These are phyloP conservation scores for Rhytidiadelphus loreus DNA, from an alignment of 225 moss, liverwort and hornwort species.

Conservation along the genomic window DNA sequence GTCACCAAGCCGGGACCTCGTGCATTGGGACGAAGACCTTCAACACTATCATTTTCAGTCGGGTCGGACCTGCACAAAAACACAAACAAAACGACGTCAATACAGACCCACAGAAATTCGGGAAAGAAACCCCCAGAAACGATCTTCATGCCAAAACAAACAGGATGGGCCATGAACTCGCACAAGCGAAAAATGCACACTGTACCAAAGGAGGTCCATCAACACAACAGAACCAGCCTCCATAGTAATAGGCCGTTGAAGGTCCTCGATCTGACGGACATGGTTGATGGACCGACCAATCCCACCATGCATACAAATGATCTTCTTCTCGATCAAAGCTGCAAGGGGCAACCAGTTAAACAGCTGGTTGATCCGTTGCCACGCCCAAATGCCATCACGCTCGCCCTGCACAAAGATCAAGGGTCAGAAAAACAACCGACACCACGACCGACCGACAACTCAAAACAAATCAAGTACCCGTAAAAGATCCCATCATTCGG, in stretches of 20 bases:
- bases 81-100: background rate
- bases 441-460: background rate
- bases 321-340: conserved; percentile 92
- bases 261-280: conserved; percentile 83
- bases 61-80: conserved; percentile 77
- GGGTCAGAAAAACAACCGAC: background rate
- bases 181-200: background rate
- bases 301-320: conserved; percentile 98
- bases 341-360: conserved; percentile 97
- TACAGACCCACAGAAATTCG: background rate
- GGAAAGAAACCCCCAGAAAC: background rate
- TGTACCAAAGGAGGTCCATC: conserved; percentile 94
- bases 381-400: conserved; percentile 89
- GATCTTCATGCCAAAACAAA: background rate
- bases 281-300: conserved; percentile 91
- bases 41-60: conserved; percentile 97
- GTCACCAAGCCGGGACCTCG: conserved; percentile 95
- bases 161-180: background rate
- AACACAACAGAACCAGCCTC: conserved; percentile 96
- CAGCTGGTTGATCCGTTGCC: conserved; percentile 93
- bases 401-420: conserved; percentile 56
- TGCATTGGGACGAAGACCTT: conserved; percentile 92
- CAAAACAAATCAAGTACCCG: background rate
- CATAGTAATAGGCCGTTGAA: conserved; percentile 94
- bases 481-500: background rate